Evolutionary conservation across 306 rosid species (phyloP).

Genomic region (Ceratonia siliqua): DNA sequence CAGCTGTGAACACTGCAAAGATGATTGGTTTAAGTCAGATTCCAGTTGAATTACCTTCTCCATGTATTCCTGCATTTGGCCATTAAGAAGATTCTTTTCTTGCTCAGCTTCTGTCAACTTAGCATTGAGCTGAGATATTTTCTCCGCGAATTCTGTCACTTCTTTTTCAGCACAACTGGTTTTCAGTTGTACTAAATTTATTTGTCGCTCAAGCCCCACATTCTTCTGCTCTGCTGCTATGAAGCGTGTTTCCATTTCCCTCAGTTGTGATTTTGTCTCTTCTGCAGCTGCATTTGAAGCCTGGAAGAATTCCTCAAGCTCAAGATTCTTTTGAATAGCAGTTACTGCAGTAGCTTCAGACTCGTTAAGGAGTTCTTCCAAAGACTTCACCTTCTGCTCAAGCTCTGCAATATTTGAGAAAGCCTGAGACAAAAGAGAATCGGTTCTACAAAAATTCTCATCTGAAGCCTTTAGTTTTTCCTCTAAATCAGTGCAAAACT

Average conservation of each 20-base stretch:
- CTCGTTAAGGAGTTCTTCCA: slow-evolving; percentile 72
- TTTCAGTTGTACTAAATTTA: slow-evolving; percentile 60
- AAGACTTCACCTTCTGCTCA: slow-evolving; percentile 71
- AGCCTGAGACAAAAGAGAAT: slow-evolving; percentile 74
- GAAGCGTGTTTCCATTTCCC: slow-evolving; percentile 66
- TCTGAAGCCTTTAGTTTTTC: slow-evolving; percentile 64
- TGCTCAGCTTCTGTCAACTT: slow-evolving; percentile 55
- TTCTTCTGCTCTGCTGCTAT: slow-evolving; percentile 65
- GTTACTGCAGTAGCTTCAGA: slow-evolving; percentile 63
- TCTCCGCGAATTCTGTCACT: slow-evolving; percentile 59
- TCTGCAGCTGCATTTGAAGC: slow-evolving; percentile 63
- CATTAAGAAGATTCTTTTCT: slow-evolving; percentile 58
- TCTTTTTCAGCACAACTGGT: slow-evolving; percentile 63
- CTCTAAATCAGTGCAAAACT: slow-evolving; percentile 58
- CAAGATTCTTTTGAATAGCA: slow-evolving; percentile 64
- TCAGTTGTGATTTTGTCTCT: slow-evolving; percentile 67
- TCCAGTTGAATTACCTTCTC: slow-evolving; percentile 70
- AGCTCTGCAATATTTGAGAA: slow-evolving; percentile 73
- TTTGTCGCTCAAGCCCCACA: slow-evolving; percentile 79
- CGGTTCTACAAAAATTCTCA: slow-evolving; percentile 59
- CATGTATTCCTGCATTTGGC: slow-evolving; percentile 53
- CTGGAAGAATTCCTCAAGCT: slow-evolving; percentile 67
- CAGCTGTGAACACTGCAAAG: slow-evolving; percentile 50
- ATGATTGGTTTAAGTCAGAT: slow-evolving; percentile 61
- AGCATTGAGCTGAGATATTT: slow-evolving; percentile 56